Conservation (phyloP, 2,329 filamentous ascomycete species). For the Apiospora aurea region DNA sequence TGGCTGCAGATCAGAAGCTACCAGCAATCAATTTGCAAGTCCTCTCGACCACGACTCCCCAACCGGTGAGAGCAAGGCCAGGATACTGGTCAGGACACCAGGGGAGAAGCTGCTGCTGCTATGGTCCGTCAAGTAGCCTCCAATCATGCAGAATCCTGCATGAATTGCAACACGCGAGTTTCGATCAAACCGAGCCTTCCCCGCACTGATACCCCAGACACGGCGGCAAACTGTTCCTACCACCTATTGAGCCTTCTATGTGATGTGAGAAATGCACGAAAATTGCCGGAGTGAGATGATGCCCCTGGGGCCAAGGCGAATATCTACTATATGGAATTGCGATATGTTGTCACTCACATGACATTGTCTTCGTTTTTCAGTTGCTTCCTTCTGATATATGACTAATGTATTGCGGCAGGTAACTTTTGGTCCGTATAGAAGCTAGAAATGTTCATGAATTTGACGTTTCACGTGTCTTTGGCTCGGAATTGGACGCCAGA, state of each 20-base stretch:
- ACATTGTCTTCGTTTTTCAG: background rate
- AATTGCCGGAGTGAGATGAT: background rate
- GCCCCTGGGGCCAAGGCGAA: background rate
- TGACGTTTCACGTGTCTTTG: background rate
- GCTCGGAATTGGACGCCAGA: background rate
- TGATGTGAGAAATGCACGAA: background rate
- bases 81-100: background rate
- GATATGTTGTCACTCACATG: background rate
- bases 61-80: background rate
- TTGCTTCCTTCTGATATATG: background rate
- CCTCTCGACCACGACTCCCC: background rate
- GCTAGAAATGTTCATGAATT: background rate
- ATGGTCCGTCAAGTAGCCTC: background rate
- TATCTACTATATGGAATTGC: background rate
- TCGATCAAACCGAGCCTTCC: background rate
- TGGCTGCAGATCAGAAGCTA: background rate
- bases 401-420: background rate
- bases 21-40: background rate
- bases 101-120: background rate
- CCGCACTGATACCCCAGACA: constrained; percentile 2
- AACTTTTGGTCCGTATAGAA: background rate
- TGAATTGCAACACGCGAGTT: constrained; percentile 6
- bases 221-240: background rate
- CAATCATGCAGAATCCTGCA: constrained; percentile 5
- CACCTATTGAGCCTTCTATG: background rate